Evolutionary conservation across 805 yeast genomes (phyloP), one percentile per base, ranked within the genome.

Genomic region (Nakazawaea laoshanensis): DNA sequence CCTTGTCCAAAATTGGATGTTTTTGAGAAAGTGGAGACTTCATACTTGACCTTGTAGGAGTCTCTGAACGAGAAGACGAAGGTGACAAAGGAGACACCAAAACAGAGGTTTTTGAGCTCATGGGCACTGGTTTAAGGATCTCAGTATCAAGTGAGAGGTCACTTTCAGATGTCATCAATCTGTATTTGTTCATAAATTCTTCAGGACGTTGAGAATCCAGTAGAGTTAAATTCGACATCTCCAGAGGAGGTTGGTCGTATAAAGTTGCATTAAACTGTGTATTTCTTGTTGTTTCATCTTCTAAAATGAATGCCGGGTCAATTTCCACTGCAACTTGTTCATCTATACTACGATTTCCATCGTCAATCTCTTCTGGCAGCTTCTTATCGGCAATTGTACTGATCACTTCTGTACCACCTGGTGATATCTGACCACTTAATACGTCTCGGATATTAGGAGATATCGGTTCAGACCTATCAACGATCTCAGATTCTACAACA

Each of bases 231-330:
- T n/a, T n/a, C n/a, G n/a, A n/a, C n/a, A n/a, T n/a, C n/a, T n/a
- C n/a, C n/a, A n/a, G n/a, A n/a, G n/a, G n/a, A n/a, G n/a, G n/a
- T 15, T 23, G 24, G 19, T 36, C 39, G 23, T 36, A 36, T 17
- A 36, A 24, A 16, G 26, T 27, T 9, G 39, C 24, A 24, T 36
- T 36, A 22, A 23, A 30, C 7, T 23, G 27, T 5, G 39, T 36
- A 19, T 36, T 36, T 11, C 39, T n/a, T 7, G 23, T 24, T 4
- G 39, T 36, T 12, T 36, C 32, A 19, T 36, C 39, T 24, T 36
- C 39, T 16, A 36, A 36, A 11, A 36, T 27, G 7, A 36, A 28
- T 11, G 16, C 19, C 4, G 39, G 39, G 18, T 36, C 39, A 3
- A 36, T 27, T 15, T 25, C 28, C 7, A 7, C 26, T 24, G 7